Base-by-base conservation (phyloP, 106 monocot species). In the Agapanthus africanus region DNA sequence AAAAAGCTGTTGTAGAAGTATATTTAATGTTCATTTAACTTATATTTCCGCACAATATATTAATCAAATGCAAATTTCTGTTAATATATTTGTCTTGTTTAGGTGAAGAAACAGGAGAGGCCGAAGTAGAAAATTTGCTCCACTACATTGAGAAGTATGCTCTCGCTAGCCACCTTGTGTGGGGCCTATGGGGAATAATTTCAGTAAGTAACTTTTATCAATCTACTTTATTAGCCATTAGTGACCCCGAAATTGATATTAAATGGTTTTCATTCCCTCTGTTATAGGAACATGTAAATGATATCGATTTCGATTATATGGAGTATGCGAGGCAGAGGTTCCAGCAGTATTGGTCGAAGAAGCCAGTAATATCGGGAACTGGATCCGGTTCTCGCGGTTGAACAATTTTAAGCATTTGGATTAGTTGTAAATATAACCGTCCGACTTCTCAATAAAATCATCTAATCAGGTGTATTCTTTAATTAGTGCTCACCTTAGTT, bases 181-280 rank as follows among this genome's bases (percentile, higher is more conserved):
- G 94, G 94, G 90, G 94, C 0, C 75, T 94, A 10, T 94, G 94
- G 94, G 90, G 94, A 63, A 79, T 94, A 73, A 85, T 90, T 65
- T 90, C 87, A 22, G 94, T 94, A 80, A 61, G 78, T 35, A 7
- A 33, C 33, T 15, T 54, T 74, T 28, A 36, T 67, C 1, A 5
- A 30, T 39, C 15, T 23, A 1, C 54, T 7, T 42, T 42, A 42
- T 15, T 42, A 15, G 42, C 7, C 7, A 42, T 7, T 15, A 42
- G 42, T 42, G 42, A 15, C 15, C 15, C 15, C 28, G 21, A 14
- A 18, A 61, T 4, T 0, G 0, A 6, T 1, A 7, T 61, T 0
- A 34, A 42, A n/a, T n/a, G n/a, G n/a, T n/a, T 54, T 9, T 54
- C 16, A 37, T 18, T 41, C 11, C 4, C 26, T 10, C 66, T 11